These are phyloP conservation scores for Asterophora parasitica DNA, from an alignment of 768 basidiomycete species.

Conservation along the genomic window DNA sequence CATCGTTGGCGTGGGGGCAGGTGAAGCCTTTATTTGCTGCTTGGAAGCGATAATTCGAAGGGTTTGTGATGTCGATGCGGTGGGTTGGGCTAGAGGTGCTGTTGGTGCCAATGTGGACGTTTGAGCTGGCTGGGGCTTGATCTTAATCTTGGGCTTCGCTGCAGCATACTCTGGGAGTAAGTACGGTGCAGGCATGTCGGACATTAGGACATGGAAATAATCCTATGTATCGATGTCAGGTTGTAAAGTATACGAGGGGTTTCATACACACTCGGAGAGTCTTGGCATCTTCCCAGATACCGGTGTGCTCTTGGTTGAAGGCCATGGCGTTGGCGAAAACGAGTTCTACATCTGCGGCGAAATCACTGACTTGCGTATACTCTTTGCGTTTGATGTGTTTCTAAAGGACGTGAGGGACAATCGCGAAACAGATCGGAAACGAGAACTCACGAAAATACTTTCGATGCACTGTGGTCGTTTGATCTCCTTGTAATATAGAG, in stretches of 20 bases:
- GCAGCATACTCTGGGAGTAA: slow-evolving; percentile 55
- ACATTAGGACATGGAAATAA: slow-evolving; percentile 69
- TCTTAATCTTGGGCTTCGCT: slow-evolving; percentile 60
- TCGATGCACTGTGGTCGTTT: slow-evolving; percentile 76
- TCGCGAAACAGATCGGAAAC: not conserved
- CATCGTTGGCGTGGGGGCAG: slow-evolving; percentile 17
- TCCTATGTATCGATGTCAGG: slow-evolving; percentile 40
- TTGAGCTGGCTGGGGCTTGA: slow-evolving; percentile 50
- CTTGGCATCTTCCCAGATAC: slow-evolving; percentile 76
- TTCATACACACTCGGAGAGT: slow-evolving; percentile 50
- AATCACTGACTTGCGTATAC: slow-evolving; percentile 62
- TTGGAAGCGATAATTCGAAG: slow-evolving; percentile 34
- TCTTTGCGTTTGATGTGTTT: slow-evolving; percentile 78
- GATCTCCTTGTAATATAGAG: slow-evolving; percentile 76
- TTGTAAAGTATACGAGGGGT: not conserved
- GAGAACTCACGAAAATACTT: slow-evolving; percentile 62
- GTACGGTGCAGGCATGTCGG: slow-evolving; percentile 67
- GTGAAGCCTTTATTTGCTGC: slow-evolving; percentile 12
- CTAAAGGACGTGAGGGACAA: slow-evolving; percentile 35
- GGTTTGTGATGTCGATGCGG: slow-evolving; percentile 22
- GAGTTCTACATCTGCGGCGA: slow-evolving; percentile 82
- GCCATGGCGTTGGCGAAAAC: slow-evolving; percentile 86
- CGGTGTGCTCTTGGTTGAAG: slow-evolving; percentile 85
- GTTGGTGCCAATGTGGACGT: slow-evolving; percentile 19
- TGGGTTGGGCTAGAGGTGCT: slow-evolving; percentile 13